Evolutionary conservation across 768 basidiomycete species (phyloP).

Genomic region (Lactifluus hygrophoroides): DNA sequence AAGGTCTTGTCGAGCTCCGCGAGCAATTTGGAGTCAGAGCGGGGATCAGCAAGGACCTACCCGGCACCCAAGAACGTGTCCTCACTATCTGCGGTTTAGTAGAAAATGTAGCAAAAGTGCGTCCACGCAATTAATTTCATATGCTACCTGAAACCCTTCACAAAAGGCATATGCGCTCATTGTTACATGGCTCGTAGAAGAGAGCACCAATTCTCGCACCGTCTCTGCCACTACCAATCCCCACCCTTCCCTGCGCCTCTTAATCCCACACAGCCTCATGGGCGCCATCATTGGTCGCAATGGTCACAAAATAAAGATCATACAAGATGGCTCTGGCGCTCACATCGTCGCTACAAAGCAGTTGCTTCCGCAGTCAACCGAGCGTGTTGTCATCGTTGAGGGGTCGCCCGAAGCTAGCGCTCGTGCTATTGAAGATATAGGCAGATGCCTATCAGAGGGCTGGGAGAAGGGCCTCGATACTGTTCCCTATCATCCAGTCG

Average conservation of each 20-base stretch:
- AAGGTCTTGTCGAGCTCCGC: constrained; percentile 94
- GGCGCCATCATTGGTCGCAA: constrained; percentile 95
- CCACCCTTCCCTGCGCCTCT: constrained; percentile 88
- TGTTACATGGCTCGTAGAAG: constrained; percentile 29
- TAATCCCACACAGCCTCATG: constrained; percentile 99
- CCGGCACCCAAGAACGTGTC: constrained; percentile 95
- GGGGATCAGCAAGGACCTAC: constrained; percentile 97
- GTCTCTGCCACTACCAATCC: constrained; percentile 49
- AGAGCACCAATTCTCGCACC: constrained; percentile 53
- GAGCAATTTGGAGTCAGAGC: constrained; percentile 96
- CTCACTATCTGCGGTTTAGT: constrained; percentile 88
- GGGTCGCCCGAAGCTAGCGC: constrained; percentile 89
- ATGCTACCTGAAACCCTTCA: constrained; percentile 11
- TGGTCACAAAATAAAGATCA: constrained; percentile 97
- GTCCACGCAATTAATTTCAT: constrained; percentile 20
- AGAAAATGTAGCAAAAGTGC: constrained; percentile 85
- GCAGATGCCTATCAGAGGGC: constrained; percentile 89
- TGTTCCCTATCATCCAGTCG: constrained; percentile 90
- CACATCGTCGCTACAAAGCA: constrained; percentile 99
- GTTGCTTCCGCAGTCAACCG: constrained; percentile 98
- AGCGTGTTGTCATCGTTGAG: constrained; percentile 97
- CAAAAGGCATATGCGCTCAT: constrained; percentile 89
- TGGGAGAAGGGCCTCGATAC: constrained; percentile 93
- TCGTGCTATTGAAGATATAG: constrained; percentile 91
- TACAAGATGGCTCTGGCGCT: constrained; percentile 91